Evolutionary conservation across 768 basidiomycete genomes (phyloP).

Genomic region (Lentinula raphanica): DNA sequence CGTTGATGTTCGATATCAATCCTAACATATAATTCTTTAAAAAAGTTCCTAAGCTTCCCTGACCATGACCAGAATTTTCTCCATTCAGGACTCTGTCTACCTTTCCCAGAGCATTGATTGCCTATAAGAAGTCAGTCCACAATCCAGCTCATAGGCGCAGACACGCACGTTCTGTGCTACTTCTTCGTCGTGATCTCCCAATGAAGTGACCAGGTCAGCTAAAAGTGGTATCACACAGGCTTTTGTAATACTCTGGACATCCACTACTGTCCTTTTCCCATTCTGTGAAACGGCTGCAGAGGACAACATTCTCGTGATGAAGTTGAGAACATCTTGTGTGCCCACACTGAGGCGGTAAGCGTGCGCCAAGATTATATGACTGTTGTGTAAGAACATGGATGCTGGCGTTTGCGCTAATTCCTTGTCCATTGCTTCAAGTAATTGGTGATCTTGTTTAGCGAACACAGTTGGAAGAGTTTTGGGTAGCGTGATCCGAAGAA

Average conservation of each 20-base stretch:
- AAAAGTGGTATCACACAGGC: slow-evolving; percentile 67
- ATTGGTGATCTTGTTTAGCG: slow-evolving; percentile 50
- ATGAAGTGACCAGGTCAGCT: slow-evolving; percentile 65
- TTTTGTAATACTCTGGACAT: slow-evolving; percentile 51
- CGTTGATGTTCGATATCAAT: slow-evolving; percentile 78
- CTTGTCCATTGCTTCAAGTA: slow-evolving; percentile 56
- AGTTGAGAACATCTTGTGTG: slow-evolving; percentile 55
- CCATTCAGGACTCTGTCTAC: slow-evolving; percentile 40
- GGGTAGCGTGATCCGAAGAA: slow-evolving; percentile 58
- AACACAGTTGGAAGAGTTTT: slow-evolving; percentile 69
- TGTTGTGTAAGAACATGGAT: slow-evolving; percentile 50
- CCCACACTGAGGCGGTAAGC: slow-evolving; percentile 56
- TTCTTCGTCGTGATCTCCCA: slow-evolving; percentile 63
- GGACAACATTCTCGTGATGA: slow-evolving; percentile 55
- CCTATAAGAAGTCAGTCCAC: slow-evolving; percentile 17
- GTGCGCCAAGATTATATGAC: slow-evolving; percentile 57
- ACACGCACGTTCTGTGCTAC: slow-evolving; percentile 40
- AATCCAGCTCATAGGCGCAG: background rate
- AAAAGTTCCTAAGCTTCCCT: slow-evolving; percentile 47
- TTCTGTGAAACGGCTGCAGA: slow-evolving; percentile 31
- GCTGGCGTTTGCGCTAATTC: slow-evolving; percentile 42
- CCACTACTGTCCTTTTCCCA: slow-evolving; percentile 26
- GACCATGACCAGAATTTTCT: slow-evolving; percentile 18
- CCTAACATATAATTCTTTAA: slow-evolving; percentile 78
- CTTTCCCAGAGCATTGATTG: slow-evolving; percentile 31